Base-by-base conservation (phyloP, 352 stramenopile species). In the Globisporangium irregulare region DNA sequence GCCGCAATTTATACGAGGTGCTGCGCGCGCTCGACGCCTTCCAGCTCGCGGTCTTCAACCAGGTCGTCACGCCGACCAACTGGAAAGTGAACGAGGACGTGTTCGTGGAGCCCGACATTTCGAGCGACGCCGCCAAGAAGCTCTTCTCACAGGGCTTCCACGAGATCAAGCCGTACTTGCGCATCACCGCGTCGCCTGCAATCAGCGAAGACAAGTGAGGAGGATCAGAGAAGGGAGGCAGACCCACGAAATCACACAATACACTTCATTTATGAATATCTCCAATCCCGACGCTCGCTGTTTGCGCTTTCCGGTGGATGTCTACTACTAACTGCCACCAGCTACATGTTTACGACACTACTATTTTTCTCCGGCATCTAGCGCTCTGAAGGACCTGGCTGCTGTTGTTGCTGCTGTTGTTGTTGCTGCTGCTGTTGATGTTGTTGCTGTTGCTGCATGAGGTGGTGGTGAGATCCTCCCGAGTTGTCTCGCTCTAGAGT, bases 21-120 rank as follows among this genome's bases (percentile, higher is more conserved):
- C 70, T 95, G 20, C 82, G 86, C 8, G 71, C 78, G 22, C 61
- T 94, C 43, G 86, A 95, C 61, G 86, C 85, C 14, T 73, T 92
- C 25, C 84, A 95, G 66, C 77, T 94, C 29, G 74, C 81, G 56
- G 84, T 74, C 22, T 93, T 91, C 62, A 74, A 93, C 62, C 86
- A 92, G 63, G 74, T 95, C 24, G 84, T 91, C 66, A 89, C 86
- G 12, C 87, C 87, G 32, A 84, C 84, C 64, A 95, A 95, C 76
- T 95, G 86, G 87, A 93, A 92, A 60, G 74, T 92, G 66, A 94
- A 86, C 67, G 87, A 95, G 55, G 87, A 95, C 57, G 87, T 95
- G 46, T 94, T 95, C 50, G 71, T 95, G n/a, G 84, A 92, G 55
- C 87, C 87, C 4, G 78, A 88, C 43, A 62, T 95, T 43, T 73